Evolutionary conservation across 352 stramenopile genomes (phyloP), one percentile per base, ranked within the genome.

Genomic region (Phytopythium ostracodes): DNA sequence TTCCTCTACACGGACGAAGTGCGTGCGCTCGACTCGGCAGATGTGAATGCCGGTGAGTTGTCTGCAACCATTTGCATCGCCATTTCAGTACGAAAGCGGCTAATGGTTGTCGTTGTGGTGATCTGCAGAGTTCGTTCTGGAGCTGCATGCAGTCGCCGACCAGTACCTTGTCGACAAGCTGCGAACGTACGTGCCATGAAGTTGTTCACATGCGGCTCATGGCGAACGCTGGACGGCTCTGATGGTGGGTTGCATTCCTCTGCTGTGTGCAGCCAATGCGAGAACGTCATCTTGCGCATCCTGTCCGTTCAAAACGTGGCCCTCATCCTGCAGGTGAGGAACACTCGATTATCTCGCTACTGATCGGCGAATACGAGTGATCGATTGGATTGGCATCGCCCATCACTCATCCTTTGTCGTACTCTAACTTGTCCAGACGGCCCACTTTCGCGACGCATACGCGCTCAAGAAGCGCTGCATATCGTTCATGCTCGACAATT

Each of bases 1-100:
- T 97, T 89, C 59, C 66, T 97, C 8, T 97, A 97, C 70, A 96
- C 88, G 17, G 90, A 96, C 51, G 71, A 91, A 64, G 87, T 96
- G 2, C 54, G 53, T 2, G 68, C 64, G 8, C 65, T 95, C 8
- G 22, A 64, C 36, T 64, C 63, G 50, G 49, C 56, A 0, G 72
- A 80, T 51, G 8, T 82, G 35, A 73, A 72, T 46, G 68, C 79
- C 59, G 79, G 81, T 91, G 56, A 20, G 61, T 31, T 20, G 14
- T 22, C 18, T 46, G 25, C 2, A 8, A 38, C 9, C 70, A 10
- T 42, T 20, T 38, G 24, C 20, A 2, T 18, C 10, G 12, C 31
- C 31, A 27, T 42, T 22, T 20, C 42, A 12, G 33, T 20, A 49
- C 36, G 8, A 31, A n/a, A n/a, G 9, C 35, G 20, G 52, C 25